Base-by-base conservation (phyloP, 192 early-diverging fungal species). In the Coemansia sp. region DNA sequence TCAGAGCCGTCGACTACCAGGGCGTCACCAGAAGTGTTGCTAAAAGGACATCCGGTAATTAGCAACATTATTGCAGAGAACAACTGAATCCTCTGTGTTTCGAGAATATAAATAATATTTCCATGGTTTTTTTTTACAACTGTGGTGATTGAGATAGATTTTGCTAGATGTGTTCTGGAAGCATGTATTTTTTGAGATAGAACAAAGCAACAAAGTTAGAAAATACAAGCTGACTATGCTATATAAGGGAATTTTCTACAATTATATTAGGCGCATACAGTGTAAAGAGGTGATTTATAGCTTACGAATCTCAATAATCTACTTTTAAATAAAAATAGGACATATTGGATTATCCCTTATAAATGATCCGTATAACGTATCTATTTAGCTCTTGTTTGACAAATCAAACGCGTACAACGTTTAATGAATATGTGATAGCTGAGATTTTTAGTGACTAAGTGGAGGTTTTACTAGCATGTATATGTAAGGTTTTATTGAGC, bases 11-110 rank as follows among this genome's bases (percentile, higher is more conserved):
- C 55, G 1, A 21, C 23, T 7, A 21, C 54, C 22, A 27, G 50
- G 7, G 64, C 63, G 3, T 67, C 60, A 11, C 70, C 67, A 4
- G 64, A 32, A 32, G 66, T 67, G 10, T 0, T 78, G 60, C 54
- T 78, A n/a, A 72, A 66, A 32, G 51, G 30, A 4, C 36, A 46
- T 20, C 76, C 66, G 6, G 63, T 78, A 31, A 39, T 60, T 6
- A 53, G 31, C 22, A 78, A 78, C 36, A 71, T 78, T 39, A 20
- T 78, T n/a, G 67, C 69, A 8, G 76, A 78, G 46, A 17, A 3
- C 14, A 5, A 20, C 27, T 57, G 27, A 56, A 4, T 56, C 30
- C 6, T 56, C 17, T 24, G 54, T 6, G 25, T 24, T 25, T 7
- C 19, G 14, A 21, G 17, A 54, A 54, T 54, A 17, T 25, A 9